phyloP scores from a whole-genome alignment of 768 basidiomycete species.

The Fomitopsis pulvina region DNA sequence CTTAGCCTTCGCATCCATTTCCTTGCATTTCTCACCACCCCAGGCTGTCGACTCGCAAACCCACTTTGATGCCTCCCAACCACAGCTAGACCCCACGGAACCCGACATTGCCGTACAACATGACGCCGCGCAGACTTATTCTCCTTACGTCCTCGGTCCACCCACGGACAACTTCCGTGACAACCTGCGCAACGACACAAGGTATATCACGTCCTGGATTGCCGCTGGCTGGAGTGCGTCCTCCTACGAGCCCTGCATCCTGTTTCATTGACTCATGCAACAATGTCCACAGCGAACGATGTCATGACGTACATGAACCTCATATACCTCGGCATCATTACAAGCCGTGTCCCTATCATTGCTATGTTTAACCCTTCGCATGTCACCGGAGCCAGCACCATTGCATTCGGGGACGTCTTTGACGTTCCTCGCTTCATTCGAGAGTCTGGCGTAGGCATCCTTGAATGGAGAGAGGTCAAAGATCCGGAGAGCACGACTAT shows the following conservation, averaged over 20 bases:
- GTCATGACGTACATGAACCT: conserved; percentile 55
- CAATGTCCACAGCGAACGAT: conserved; percentile 51
- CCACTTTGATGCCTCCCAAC: background rate
- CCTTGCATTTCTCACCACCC: background rate
- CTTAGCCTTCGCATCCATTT: conserved; percentile 10
- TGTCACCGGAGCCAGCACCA: conserved; percentile 26
- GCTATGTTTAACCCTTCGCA: conserved; percentile 36
- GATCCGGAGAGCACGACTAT: conserved; percentile 21
- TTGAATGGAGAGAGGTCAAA: conserved; percentile 40
- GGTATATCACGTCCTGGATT: conserved; percentile 70
- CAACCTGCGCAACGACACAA: conserved; percentile 50
- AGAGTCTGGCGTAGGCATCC: conserved; percentile 28
- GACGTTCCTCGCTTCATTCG: conserved; percentile 31
- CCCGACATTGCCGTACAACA: background rate
- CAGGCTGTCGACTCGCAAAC: background rate
- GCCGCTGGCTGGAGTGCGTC: conserved; percentile 65
- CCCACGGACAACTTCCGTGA: conserved; percentile 59
- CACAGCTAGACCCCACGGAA: background rate
- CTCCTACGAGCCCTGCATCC: background rate
- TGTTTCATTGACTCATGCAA: background rate
- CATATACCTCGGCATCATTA: conserved; percentile 33
- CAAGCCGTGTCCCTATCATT: conserved; percentile 33
- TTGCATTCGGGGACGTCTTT: conserved; percentile 36
- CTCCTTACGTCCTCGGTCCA: conserved; percentile 32
- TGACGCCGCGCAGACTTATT: conserved; percentile 2